Percentiles rank a stretch among this genome's conserved stretches.
Conservation (phyloP, 208 protist genomes). For the Entamoeba dispar region DNA sequence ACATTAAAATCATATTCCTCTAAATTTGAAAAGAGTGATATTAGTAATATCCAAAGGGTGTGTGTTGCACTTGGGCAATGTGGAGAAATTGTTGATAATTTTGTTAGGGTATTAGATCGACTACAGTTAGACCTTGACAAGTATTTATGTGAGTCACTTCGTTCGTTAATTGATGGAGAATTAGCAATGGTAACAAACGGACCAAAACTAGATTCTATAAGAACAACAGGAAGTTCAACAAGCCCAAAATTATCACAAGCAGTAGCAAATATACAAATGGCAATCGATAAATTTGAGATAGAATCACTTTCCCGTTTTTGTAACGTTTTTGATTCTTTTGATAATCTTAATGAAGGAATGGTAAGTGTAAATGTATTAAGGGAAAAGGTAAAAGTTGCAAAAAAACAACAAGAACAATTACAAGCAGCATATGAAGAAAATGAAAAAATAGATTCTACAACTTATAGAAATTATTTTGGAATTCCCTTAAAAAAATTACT, state of each 20-base stretch:
- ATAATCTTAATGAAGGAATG: background rate
- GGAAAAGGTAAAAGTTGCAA: background rate
- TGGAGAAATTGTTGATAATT: background rate
- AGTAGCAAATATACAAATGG: background rate
- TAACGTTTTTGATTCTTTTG: background rate
- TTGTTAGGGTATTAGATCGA: background rate
- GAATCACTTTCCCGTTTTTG: background rate
- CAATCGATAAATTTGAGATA: background rate
- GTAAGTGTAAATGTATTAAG: background rate
- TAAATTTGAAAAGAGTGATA: background rate
- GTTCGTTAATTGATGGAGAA: background rate
- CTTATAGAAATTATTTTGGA: background rate
- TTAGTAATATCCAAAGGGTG: background rate
- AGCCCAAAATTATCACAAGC: background rate
- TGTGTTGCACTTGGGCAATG: background rate
- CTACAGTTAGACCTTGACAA: background rate
- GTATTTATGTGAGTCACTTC: background rate
- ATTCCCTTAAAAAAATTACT: background rate
- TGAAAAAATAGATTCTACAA: background rate
- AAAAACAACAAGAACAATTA: background rate
- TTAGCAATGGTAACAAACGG: background rate
- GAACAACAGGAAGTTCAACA: background rate
- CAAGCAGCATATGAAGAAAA: background rate
- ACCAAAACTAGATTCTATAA: background rate
- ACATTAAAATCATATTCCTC: background rate